Conservation (phyloP, 306 rosid species). For the cucumber (Cucumis sativus) region DNA sequence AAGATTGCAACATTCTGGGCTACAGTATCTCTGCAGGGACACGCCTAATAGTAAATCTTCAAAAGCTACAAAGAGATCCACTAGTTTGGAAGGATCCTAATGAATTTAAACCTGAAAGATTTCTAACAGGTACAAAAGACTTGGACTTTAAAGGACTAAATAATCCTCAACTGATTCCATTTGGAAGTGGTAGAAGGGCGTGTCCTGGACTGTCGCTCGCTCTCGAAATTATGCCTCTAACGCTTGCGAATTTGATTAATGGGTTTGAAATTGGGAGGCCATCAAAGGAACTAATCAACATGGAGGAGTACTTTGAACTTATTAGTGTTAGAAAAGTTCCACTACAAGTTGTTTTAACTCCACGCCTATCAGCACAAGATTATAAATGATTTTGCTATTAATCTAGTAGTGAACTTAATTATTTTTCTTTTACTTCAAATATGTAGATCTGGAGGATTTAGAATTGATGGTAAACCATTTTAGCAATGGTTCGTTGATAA, state of each 20-base stretch:
- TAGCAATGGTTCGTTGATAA: no score
- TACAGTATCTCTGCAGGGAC: slow-evolving; percentile 36
- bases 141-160: slow-evolving; percentile 38
- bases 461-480: no score
- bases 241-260: slow-evolving; percentile 38
- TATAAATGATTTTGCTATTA: neutral
- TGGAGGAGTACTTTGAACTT: slow-evolving; percentile 39
- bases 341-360: slow-evolving; percentile 30
- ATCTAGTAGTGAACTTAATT: neutral
- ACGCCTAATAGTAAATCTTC: slow-evolving; percentile 31
- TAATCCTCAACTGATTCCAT: slow-evolving; percentile 39
- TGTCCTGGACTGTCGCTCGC: slow-evolving; percentile 51
- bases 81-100: slow-evolving; percentile 34
- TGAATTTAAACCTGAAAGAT: slow-evolving; percentile 36
- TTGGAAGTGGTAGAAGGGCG: slow-evolving; percentile 40
- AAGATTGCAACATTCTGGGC: slow-evolving; percentile 36
- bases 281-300: slow-evolving; percentile 17
- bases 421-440: no score
- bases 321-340: slow-evolving; percentile 41
- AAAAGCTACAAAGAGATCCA: slow-evolving; percentile 55
- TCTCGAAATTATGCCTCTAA: slow-evolving; percentile 31
- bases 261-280: slow-evolving; percentile 30
- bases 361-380: slow-evolving; percentile 20
- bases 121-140: slow-evolving; percentile 13
- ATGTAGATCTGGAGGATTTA: no score